phyloP scores from a whole-genome alignment of 805 yeast species.

The Lipomyces mesembrius region DNA sequence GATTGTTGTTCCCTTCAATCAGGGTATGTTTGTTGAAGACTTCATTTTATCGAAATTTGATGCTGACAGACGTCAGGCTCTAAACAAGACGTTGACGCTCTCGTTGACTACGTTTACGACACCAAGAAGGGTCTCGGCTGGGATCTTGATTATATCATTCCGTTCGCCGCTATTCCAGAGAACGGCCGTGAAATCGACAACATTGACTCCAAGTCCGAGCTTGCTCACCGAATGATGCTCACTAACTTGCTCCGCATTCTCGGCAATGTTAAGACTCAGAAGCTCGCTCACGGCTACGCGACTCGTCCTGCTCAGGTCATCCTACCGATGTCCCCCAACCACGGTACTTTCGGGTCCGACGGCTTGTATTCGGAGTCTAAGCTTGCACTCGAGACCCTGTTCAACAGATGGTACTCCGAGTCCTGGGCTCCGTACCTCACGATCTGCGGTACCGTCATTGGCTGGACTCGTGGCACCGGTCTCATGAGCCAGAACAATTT shows the following conservation, averaged over 20 bases:
- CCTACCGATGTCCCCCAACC: slow-evolving; percentile 97
- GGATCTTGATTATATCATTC: slow-evolving; percentile 95
- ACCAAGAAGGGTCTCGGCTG: slow-evolving; percentile 91
- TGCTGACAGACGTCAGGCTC: slow-evolving; percentile 59
- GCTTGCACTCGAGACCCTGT: slow-evolving; percentile 89
- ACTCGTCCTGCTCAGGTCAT: slow-evolving; percentile 99
- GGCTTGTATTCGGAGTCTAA: slow-evolving; percentile 98
- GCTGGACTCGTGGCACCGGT: slow-evolving; percentile 99
- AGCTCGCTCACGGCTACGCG: slow-evolving; percentile 72
- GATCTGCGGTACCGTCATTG: slow-evolving; percentile 96
- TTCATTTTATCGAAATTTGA: neutral
- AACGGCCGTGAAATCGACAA: slow-evolving; percentile 93
- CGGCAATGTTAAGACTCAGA: slow-evolving; percentile 87
- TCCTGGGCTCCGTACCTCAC: slow-evolving; percentile 94
- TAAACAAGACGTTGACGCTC: slow-evolving; percentile 85
- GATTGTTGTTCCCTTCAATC: slow-evolving; percentile 98
- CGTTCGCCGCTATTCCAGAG: slow-evolving; percentile 99
- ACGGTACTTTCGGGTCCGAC: slow-evolving; percentile 98
- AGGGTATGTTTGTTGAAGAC: slow-evolving; percentile 45
- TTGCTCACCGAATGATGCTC: slow-evolving; percentile 98
- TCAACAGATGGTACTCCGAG: slow-evolving; percentile 99
- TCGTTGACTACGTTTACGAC: slow-evolving; percentile 82
- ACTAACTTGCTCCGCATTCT: slow-evolving; percentile 90
- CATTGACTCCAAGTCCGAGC: slow-evolving; percentile 93
- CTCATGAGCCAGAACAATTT: slow-evolving; percentile 96